Percentiles rank a stretch among this genome's conserved stretches.
phyloP scores from a whole-genome alignment of 352 stramenopile genomes.

The Blastocystis sp. region DNA sequence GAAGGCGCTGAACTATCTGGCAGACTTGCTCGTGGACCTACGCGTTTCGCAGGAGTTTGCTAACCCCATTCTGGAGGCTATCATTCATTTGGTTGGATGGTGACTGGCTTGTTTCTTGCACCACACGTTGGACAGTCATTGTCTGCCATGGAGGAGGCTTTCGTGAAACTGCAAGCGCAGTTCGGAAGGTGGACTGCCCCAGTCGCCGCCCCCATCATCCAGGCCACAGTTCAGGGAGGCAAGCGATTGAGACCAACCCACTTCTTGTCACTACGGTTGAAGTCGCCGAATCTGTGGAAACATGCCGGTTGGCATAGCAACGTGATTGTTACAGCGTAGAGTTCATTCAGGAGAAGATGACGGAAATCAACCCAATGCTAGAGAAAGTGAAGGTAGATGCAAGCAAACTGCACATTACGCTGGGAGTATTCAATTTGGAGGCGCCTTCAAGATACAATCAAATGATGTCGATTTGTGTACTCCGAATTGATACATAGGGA shows the following conservation, averaged over 20 bases:
- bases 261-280: slow-evolving; percentile 14
- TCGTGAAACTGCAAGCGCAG: neutral
- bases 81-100: slow-evolving; percentile 41
- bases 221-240: too few relatives aligned
- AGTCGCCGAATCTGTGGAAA: neutral
- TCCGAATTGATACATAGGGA: neutral
- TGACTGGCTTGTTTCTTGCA: neutral
- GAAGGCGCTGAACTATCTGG: slow-evolving; percentile 2
- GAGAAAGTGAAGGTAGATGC: neutral
- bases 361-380: neutral
- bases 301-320: neutral
- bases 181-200: neutral
- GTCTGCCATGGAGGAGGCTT: neutral
- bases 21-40: slow-evolving; percentile 35
- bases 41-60: slow-evolving; percentile 30
- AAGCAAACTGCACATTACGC: neutral
- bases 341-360: slow-evolving; percentile 12
- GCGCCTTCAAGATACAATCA: neutral
- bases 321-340: neutral
- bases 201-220: neutral
- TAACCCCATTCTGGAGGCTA: slow-evolving; percentile 4
- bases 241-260: slow-evolving; percentile 11
- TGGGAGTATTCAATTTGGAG: neutral
- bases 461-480: neutral
- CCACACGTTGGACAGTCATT: neutral